Evolutionary conservation across 2,329 filamentous ascomycete species (phyloP).

Genomic region (Phoma herbarum): DNA sequence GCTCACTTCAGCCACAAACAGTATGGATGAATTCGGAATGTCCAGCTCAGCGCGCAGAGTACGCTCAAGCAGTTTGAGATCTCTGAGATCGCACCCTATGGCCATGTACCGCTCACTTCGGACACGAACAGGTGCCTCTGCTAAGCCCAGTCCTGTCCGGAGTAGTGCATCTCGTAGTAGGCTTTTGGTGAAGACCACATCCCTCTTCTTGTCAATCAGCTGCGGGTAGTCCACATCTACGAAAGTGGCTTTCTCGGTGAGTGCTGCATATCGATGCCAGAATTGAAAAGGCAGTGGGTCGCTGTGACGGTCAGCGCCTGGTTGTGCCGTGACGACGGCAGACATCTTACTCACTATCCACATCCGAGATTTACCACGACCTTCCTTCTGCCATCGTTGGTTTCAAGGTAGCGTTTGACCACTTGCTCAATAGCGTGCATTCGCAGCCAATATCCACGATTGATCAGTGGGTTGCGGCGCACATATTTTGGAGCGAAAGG

Average conservation of each 20-base stretch:
- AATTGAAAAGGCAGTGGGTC: slow-evolving; percentile 89
- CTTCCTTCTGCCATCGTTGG: slow-evolving; percentile 66
- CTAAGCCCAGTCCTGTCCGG: slow-evolving; percentile 35
- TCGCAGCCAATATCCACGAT: slow-evolving; percentile 86
- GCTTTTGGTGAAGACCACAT: slow-evolving; percentile 67
- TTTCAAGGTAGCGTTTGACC: slow-evolving; percentile 76
- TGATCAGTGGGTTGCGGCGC: slow-evolving; percentile 85
- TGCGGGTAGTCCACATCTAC: slow-evolving; percentile 88
- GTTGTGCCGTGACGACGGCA: slow-evolving; percentile 6
- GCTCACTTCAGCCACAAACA: slow-evolving; percentile 90
- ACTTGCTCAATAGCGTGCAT: slow-evolving; percentile 82
- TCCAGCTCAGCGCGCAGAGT: slow-evolving; percentile 68
- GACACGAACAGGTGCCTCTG: slow-evolving; percentile 41
- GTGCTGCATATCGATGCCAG: slow-evolving; percentile 69
- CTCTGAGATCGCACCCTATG: slow-evolving; percentile 80
- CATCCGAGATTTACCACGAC: slow-evolving; percentile 86
- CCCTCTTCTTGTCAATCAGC: slow-evolving; percentile 77
- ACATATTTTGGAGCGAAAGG: slow-evolving; percentile 88
- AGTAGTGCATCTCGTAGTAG: slow-evolving; percentile 53
- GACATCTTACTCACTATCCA: slow-evolving; percentile 75
- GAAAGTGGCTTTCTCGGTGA: slow-evolving; percentile 70
- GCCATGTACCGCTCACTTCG: slow-evolving; percentile 76
- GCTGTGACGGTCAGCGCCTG: slow-evolving; percentile 58
- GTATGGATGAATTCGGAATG: slow-evolving; percentile 66
- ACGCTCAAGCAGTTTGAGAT: slow-evolving; percentile 68